Percentiles rank a stretch among this genome's conserved stretches.
Conservation (phyloP, 768 basidiomycete genomes). For the Leccinellum rugosiceps region DNA sequence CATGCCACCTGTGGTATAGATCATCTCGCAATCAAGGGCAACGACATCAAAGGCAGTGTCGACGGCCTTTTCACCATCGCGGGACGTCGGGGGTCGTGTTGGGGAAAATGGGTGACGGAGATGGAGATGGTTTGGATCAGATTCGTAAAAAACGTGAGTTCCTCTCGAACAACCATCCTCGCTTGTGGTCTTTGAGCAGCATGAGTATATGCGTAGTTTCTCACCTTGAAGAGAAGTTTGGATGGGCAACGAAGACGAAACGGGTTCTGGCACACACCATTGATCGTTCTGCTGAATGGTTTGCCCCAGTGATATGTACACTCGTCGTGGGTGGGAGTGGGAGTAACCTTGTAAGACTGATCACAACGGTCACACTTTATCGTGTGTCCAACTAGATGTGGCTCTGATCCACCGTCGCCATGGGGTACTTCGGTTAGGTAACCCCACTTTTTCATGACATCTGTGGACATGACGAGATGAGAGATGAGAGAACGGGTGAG, state of each 20-base stretch:
- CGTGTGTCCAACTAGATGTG: conserved; percentile 59
- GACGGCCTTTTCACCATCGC: conserved; percentile 1
- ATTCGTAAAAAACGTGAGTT: conserved; percentile 90
- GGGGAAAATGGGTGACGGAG: conserved; percentile 69
- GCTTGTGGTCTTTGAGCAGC: conserved; percentile 63
- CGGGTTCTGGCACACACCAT: conserved; percentile 46
- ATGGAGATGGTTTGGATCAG: conserved; percentile 61
- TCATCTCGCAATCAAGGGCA: conserved; percentile 95
- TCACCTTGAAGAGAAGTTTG: conserved; percentile 47
- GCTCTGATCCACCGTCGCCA: conserved; percentile 59
- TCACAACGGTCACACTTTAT: conserved; percentile 79
- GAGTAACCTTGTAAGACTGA: conserved; percentile 65
- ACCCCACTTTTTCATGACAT: conserved; percentile 61
- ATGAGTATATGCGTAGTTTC: conserved; percentile 66
- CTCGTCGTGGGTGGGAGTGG: conserved; percentile 50
- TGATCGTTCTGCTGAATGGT: conserved; percentile 54
- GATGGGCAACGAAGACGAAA: not conserved
- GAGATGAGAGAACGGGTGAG: conserved; percentile 54
- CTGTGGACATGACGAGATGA: conserved; percentile 54
- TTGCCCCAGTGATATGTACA: conserved; percentile 88
- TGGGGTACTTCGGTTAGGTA: conserved; percentile 70
- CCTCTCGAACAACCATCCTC: conserved; percentile 73
- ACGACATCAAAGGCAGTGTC: conserved; percentile 66
- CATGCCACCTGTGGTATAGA: conserved; percentile 92
- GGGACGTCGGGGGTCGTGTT: conserved; percentile 26